Evolutionary conservation across 306 rosid genomes (phyloP).

Genomic region (Hippophae tibetana): DNA sequence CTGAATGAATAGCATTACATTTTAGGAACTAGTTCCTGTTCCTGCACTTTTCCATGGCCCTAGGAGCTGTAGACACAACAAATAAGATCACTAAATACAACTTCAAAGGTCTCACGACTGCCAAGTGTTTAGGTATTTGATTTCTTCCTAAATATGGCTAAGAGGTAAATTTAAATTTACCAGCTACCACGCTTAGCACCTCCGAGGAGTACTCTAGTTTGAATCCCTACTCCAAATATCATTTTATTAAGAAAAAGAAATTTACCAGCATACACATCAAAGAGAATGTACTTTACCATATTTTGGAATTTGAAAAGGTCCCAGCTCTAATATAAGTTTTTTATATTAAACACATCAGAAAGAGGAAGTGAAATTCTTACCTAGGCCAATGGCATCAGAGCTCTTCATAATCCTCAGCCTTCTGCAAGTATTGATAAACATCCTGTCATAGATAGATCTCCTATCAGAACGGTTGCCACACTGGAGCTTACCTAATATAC

Average conservation of each 20-base stretch:
- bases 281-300: too few species aligned
- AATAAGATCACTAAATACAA: background rate
- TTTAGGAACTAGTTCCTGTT: slow-evolving; percentile 43
- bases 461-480: slow-evolving; percentile 6
- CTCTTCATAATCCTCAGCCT: slow-evolving; percentile 91
- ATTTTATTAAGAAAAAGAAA: too few species aligned
- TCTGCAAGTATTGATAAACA: slow-evolving; percentile 71
- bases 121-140: too few species aligned
- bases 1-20: slow-evolving; percentile 26
- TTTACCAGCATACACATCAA: too few species aligned
- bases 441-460: slow-evolving; percentile 35
- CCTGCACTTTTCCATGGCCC: slow-evolving; percentile 64
- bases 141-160: too few species aligned
- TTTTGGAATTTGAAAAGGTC: too few species aligned
- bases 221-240: too few species aligned
- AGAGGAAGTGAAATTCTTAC: slow-evolving; percentile 23
- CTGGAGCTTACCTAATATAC: background rate
- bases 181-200: too few species aligned
- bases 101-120: background rate
- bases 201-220: too few species aligned
- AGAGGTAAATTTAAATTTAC: too few species aligned
- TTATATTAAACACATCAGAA: too few species aligned
- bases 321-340: too few species aligned
- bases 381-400: slow-evolving; percentile 87
- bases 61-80: slow-evolving; percentile 46